These are phyloP conservation scores for Ustanciosporium gigantosporum DNA, from an alignment of 1,284 basidiomycete species.

Conservation along the genomic window DNA sequence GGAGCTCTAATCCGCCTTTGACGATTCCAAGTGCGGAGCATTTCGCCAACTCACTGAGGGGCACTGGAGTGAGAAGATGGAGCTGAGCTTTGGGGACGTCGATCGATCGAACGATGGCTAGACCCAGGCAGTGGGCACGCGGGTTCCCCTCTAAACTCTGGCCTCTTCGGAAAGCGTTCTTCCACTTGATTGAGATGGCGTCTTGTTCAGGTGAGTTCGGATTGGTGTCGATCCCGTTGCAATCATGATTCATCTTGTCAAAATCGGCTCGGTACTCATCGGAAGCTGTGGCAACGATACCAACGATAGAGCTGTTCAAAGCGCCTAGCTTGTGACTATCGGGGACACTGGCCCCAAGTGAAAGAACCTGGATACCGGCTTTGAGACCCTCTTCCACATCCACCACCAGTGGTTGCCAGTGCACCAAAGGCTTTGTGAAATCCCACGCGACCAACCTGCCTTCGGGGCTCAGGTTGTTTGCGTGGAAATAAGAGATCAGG, in stretches of 20 bases:
- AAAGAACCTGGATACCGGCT: constrained; percentile 66
- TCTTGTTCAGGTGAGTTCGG: too few species aligned
- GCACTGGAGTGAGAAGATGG: constrained; percentile 53
- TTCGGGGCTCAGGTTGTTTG: constrained; percentile 3
- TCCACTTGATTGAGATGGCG: constrained; percentile 7
- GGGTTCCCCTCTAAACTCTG: constrained; percentile 1
- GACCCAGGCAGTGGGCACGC: constrained; percentile 19
- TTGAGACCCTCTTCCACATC: constrained; percentile 68
- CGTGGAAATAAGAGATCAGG: constrained; percentile 50
- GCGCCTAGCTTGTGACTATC: constrained; percentile 64
- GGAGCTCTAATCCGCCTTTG: constrained; percentile 84
- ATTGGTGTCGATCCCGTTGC: too few species aligned
- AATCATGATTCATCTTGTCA: background rate
- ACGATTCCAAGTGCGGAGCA: constrained; percentile 66
- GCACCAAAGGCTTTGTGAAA: constrained; percentile 70
- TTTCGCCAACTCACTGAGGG: constrained; percentile 65
- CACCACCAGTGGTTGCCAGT: constrained; percentile 33
- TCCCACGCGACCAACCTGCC: constrained; percentile 67
- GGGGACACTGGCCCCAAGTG: constrained; percentile 36
- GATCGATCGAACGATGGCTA: constrained; percentile 53
- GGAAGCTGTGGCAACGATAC: constrained; percentile 17
- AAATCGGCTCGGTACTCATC: background rate
- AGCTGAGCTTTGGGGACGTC: constrained; percentile 25
- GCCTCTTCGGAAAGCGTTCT: constrained; percentile 17
- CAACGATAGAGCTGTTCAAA: constrained; percentile 80